Evolutionary conservation across 78 protist genomes (phyloP).

Genomic region (Chrysochromulina tobinii): DNA sequence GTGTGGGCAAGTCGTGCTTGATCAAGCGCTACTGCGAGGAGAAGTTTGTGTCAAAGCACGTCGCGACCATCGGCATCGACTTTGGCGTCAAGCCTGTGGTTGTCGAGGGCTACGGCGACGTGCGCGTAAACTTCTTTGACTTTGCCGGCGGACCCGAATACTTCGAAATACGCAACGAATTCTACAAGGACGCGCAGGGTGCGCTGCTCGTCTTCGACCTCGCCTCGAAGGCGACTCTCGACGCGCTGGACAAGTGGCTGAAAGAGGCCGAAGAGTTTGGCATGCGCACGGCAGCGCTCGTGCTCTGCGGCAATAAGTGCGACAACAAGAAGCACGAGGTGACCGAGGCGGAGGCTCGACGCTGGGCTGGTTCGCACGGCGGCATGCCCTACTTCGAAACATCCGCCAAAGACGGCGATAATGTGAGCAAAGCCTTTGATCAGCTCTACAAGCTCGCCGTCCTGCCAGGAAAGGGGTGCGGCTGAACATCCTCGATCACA

Average conservation of each 20-base stretch:
- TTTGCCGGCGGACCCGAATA: constrained; percentile 51
- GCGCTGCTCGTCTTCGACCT: constrained; percentile 9
- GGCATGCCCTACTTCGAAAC: constrained; percentile 58
- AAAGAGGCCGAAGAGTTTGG: too few species aligned
- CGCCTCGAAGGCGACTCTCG: too few species aligned
- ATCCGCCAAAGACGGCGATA: constrained; percentile 41
- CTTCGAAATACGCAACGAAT: constrained; percentile 61
- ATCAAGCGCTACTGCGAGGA: constrained; percentile 54
- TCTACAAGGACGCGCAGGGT: constrained; percentile 65
- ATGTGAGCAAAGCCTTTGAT: neutral
- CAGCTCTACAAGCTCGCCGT: too few species aligned
- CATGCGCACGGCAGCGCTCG: neutral
- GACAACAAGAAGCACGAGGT: constrained; percentile 24
- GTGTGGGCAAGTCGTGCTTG: constrained; percentile 68
- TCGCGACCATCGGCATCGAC: constrained; percentile 76
- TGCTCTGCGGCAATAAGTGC: constrained; percentile 59
- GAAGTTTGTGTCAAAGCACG: constrained; percentile 53
- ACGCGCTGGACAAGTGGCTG: too few species aligned
- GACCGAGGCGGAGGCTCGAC: constrained; percentile 37
- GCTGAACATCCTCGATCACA: too few species aligned
- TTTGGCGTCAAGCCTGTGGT: constrained; percentile 62
- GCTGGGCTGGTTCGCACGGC: constrained; percentile 12
- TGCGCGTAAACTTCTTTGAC: constrained; percentile 67
- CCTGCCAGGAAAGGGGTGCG: too few species aligned
- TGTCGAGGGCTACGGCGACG: neutral